Base-by-base conservation (phyloP, 23 red algal genomes). In the Cyanidium caldarium region DNA sequence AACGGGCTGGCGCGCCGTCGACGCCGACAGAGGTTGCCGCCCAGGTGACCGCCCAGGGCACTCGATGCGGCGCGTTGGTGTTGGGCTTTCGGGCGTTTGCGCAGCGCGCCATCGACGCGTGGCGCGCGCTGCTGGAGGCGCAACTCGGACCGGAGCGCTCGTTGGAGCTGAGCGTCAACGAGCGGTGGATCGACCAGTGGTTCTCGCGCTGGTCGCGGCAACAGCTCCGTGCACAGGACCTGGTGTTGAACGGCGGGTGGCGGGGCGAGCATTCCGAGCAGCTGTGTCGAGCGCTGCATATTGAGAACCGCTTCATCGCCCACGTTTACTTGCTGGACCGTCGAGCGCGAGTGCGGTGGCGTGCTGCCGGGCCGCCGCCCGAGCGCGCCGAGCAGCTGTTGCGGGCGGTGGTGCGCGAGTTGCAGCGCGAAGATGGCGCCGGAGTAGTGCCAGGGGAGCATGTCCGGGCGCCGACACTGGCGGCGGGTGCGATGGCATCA, bases 81-180 rank as follows among this genome's bases (percentile, higher is more conserved):
- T 12, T 61, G 51, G 51, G 51, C 51, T 61, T 61, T 61, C 51
- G 51, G 7, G 51, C 51, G 13, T 61, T 61, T 28, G 19, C 51
- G 7, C 51, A 61, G 31, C 10, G 21, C 10, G 51, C 51, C 5
- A 16, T 61, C 5, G 51, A 61, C 23, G 7, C 51, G 7, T 61
- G 51, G 51, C 51, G 51, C 51, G 51, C 7, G 21, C 19, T 61
- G 19, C 23, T 61, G 10, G 23, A 61, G 51, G 51, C 23, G 7
- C n/a, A n/a, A n/a, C n/a, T n/a, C n/a, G n/a, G n/a, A n/a, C n/a
- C n/a, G n/a, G 51, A 28, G 31, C 19, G 31, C 19, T 5, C 7
- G 21, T 28, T 61, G 7, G 51, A 61, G 51, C 5, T 61, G 21
- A 61, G n/a, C 19, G 51, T 61, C 7, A 61, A 61, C 21, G 51